Conservation (phyloP, 768 basidiomycete genomes). For the Panaeolus papilionaceus region DNA sequence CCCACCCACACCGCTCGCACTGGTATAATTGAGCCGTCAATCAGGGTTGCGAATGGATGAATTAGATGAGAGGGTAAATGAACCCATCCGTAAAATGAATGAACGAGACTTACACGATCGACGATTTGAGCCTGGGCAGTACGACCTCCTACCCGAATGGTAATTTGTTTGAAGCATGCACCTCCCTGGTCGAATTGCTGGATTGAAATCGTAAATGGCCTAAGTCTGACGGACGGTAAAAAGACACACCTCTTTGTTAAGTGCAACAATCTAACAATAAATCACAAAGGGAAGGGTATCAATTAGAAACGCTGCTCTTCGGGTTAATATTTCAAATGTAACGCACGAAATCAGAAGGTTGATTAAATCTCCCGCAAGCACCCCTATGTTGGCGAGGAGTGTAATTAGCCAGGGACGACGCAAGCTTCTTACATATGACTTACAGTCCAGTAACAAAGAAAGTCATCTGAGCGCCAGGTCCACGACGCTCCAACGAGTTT, state of each 20-base stretch:
- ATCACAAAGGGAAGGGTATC: not conserved
- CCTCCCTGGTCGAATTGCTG: constrained; percentile 48
- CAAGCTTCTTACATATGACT: constrained; percentile 19
- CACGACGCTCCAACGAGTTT: constrained; percentile 20
- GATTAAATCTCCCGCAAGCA: constrained; percentile 44
- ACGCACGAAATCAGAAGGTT: constrained; percentile 39
- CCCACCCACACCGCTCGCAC: constrained; percentile 47
- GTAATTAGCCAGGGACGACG: not conserved
- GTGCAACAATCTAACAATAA: constrained; percentile 46
- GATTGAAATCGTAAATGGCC: not conserved
- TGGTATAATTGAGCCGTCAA: constrained; percentile 8
- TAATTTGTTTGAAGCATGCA: constrained; percentile 52
- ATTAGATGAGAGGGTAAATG: not conserved
- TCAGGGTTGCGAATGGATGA: not conserved
- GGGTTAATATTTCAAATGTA: not conserved
- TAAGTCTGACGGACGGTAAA: not conserved
- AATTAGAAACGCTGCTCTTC: not conserved
- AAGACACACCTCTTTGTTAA: constrained; percentile 43
- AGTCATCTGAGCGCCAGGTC: constrained; percentile 30
- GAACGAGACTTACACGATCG: constrained; percentile 45
- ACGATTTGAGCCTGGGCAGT: constrained; percentile 47
- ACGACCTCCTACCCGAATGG: constrained; percentile 45
- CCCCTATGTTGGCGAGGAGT: constrained; percentile 36
- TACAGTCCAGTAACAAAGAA: constrained; percentile 36
- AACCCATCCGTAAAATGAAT: not conserved